These are phyloP conservation scores for Trichophyton rubrum DNA, from an alignment of 2,329 filamentous ascomycete genomes.

Conservation along the genomic window DNA sequence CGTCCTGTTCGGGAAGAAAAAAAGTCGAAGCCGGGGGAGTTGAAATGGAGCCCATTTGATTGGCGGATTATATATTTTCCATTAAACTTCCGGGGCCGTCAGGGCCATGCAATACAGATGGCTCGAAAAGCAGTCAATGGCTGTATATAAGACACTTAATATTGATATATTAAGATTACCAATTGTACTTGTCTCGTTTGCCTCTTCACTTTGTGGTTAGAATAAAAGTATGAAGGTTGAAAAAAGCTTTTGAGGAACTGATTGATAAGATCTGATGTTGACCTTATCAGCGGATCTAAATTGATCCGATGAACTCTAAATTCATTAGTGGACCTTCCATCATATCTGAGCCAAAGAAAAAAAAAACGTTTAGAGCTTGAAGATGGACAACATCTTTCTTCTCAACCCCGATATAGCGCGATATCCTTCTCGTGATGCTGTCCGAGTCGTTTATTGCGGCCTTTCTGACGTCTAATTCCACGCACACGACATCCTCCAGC, in stretches of 20 bases:
- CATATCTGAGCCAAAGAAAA: background rate
- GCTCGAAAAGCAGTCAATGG: background rate
- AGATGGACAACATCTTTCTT: background rate
- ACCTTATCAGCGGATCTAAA: background rate
- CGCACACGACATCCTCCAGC: conserved; percentile 32
- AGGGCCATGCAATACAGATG: background rate
- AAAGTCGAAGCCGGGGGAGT: background rate
- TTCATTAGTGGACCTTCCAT: too few species aligned
- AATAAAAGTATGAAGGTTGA: background rate
- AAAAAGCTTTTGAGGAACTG: background rate
- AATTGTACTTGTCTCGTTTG: background rate
- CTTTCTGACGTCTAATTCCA: conserved; percentile 25
- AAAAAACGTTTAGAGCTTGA: background rate
- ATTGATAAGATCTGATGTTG: conserved; percentile 5
- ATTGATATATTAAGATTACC: background rate
- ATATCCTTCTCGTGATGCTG: conserved; percentile 29
- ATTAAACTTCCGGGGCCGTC: background rate
- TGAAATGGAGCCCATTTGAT: background rate
- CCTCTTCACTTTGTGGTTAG: background rate
- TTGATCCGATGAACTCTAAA: conserved; percentile 2
- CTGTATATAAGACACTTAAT: background rate
- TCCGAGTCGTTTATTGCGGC: conserved; percentile 38
- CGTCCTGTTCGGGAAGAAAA: background rate
- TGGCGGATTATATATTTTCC: conserved; percentile 4
- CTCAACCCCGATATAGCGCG: background rate